Base-by-base conservation (phyloP, 192 early-diverging fungal species). In the Fimicolochytrium jonesii region DNA sequence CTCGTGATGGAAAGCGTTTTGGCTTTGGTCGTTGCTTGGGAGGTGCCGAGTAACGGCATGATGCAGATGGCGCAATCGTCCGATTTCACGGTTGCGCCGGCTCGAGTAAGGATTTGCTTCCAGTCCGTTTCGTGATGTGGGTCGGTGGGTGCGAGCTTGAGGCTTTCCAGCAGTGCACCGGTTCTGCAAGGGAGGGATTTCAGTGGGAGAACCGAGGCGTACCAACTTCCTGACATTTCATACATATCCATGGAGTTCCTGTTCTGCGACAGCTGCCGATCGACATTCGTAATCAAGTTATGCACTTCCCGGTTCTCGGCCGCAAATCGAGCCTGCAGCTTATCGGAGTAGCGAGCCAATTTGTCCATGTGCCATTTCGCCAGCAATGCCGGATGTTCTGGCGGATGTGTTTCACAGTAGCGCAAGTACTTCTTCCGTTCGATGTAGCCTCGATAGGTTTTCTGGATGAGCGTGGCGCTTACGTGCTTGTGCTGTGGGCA, bases 11-110 rank as follows among this genome's bases (percentile, higher is more conserved):
- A 33, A 22, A 66, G n/a, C 30, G 11, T 26, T 44, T 48, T 56
- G 13, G 3, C 4, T 58, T 34, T 46, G 11, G 5, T 23, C 11
- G 22, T 4, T 2, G 0, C 15, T n/a, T 7, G 34, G 25, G 13
- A 2, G 17, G 13, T 58, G 11, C 32, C 4, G 37, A 29, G n/a
- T 11, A 66, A 26, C 26, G 53, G 55, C 17, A 11, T 45, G 53
- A 66, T 56, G 64, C 64, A 66, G 13, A 66, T 66, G 11, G 64
- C 17, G 44, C 64, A 66, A 29, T 66, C 54, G 23, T 20, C 10
- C 29, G 11, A 28, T 42, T 18, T 18, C 41, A 42, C 20, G 20
- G 15, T 15, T 1, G 41, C 41, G 20, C 20, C 41, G 15, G 20
- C 41, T 42, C 20, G 15, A 20, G 41, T 18, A 42, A 42, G 41